These are phyloP conservation scores for Glonium stellatum DNA, from an alignment of 495 filamentous ascomycete genomes.

Conservation along the genomic window DNA sequence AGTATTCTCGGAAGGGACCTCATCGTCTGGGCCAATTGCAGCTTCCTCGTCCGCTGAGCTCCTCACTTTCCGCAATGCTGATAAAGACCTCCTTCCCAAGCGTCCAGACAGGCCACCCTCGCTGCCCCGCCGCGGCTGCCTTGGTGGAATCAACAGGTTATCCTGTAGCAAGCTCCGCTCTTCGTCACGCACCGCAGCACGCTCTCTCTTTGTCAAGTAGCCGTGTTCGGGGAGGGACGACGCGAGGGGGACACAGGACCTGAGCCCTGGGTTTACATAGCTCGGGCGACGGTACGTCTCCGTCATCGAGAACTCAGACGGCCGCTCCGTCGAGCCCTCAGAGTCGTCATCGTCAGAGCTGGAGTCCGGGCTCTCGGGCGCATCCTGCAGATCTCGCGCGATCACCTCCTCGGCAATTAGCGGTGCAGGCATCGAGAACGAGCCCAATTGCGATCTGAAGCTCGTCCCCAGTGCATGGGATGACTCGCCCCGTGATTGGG, in stretches of 20 bases:
- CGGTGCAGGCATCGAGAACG: conserved; percentile 37
- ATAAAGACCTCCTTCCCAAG: conserved; percentile 21
- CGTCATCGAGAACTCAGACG: conserved; percentile 49
- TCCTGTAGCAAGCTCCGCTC: conserved; percentile 71
- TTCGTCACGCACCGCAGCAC: conserved; percentile 56
- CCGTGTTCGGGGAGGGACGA: conserved; percentile 43
- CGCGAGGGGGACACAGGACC: conserved; percentile 42
- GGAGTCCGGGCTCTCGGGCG: conserved; percentile 17
- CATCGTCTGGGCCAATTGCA: conserved; percentile 14
- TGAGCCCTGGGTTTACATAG: conserved; percentile 48
- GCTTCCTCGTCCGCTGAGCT: conserved; percentile 33
- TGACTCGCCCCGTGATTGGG: background rate
- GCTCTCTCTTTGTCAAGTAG: conserved; percentile 54
- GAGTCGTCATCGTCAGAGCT: conserved; percentile 40
- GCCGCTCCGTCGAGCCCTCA: conserved; percentile 40
- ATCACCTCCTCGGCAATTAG: conserved; percentile 63
- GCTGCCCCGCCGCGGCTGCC: conserved; percentile 41
- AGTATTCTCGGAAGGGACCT: conserved; percentile 43
- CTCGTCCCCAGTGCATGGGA: background rate
- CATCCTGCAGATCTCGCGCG: conserved; percentile 61
- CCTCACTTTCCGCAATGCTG: conserved; percentile 17
- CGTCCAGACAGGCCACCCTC: conserved; percentile 10
- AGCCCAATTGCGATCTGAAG: conserved; percentile 21
- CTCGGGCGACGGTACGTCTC: conserved; percentile 63
- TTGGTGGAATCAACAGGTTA: conserved; percentile 64